phyloP scores from a whole-genome alignment of 164 flowering plant species.

The Platanus orientalis region DNA sequence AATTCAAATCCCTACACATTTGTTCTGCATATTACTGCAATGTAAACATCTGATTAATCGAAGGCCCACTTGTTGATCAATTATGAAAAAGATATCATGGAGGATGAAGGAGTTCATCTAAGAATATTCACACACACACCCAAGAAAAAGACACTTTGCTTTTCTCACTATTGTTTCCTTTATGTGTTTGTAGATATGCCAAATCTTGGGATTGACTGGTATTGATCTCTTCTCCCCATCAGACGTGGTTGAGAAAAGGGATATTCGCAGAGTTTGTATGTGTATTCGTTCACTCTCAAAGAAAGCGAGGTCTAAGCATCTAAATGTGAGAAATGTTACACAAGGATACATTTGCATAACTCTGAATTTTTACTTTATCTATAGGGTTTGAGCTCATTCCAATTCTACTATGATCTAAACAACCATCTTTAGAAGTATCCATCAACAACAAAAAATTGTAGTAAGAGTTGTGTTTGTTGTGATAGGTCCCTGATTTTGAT shows the following conservation, averaged over 20 bases:
- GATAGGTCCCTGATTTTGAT: conserved; percentile 76
- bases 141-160: no score
- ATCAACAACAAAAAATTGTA: no score
- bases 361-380: neutral
- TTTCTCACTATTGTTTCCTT: conserved; percentile 3
- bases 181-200: conserved; percentile 44
- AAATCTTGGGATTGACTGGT: conserved; percentile 52
- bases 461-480: neutral
- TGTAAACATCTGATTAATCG: no score
- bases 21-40: no score
- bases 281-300: conserved; percentile 65
- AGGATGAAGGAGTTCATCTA: no score
- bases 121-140: no score
- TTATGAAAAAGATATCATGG: no score
- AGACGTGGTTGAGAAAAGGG: conserved; percentile 68
- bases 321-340: conserved; percentile 34
- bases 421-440: neutral
- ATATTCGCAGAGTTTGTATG: conserved; percentile 62
- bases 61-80: no score
- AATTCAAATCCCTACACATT: no score
- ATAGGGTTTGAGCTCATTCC: neutral
- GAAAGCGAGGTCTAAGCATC: conserved; percentile 49
- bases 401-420: neutral
- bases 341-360: neutral
- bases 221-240: conserved; percentile 73